A percentile compares a stretch with the other conserved stretches of the same genome.
phyloP scores from a whole-genome alignment of 768 basidiomycete species.

The Gautieria morchelliformis region DNA sequence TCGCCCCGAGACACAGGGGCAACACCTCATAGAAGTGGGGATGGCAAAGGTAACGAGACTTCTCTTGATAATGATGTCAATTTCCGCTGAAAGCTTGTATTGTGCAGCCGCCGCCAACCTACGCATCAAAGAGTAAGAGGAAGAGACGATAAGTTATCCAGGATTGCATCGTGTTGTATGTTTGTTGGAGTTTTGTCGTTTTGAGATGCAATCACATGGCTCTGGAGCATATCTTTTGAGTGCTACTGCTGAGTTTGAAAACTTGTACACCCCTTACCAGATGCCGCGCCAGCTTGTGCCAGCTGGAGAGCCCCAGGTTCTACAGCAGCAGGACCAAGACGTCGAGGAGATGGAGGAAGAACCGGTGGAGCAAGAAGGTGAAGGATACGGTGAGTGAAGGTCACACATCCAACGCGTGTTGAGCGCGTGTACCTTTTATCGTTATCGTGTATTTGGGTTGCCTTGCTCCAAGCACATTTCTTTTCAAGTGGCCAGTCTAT shows the following conservation, averaged over 20 bases:
- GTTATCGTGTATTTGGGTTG: slow-evolving; percentile 52
- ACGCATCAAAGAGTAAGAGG: background rate
- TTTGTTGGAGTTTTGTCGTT: background rate
- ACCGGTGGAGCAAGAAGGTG: slow-evolving; percentile 48
- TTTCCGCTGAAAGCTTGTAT: background rate
- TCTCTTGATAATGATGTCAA: background rate
- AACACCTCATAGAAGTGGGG: background rate
- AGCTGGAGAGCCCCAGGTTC: slow-evolving; percentile 27
- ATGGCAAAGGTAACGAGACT: background rate
- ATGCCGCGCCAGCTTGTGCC: slow-evolving; percentile 14
- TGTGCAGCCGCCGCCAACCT: background rate
- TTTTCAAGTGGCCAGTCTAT: background rate
- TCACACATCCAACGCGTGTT: background rate
- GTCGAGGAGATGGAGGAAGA: slow-evolving; percentile 67
- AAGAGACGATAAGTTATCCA: background rate
- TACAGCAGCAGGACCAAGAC: slow-evolving; percentile 53
- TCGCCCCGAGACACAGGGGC: background rate
- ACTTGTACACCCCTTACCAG: background rate
- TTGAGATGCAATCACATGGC: background rate
- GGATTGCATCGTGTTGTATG: background rate
- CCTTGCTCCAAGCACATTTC: slow-evolving; percentile 8
- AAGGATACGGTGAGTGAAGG: slow-evolving; percentile 8
- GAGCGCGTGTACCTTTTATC: slow-evolving; percentile 5
- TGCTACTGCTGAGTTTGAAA: slow-evolving; percentile 4
- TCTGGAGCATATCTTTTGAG: background rate